Evolutionary conservation across 805 yeast species (phyloP).

Genomic region (Komagataella mondaviorum): DNA sequence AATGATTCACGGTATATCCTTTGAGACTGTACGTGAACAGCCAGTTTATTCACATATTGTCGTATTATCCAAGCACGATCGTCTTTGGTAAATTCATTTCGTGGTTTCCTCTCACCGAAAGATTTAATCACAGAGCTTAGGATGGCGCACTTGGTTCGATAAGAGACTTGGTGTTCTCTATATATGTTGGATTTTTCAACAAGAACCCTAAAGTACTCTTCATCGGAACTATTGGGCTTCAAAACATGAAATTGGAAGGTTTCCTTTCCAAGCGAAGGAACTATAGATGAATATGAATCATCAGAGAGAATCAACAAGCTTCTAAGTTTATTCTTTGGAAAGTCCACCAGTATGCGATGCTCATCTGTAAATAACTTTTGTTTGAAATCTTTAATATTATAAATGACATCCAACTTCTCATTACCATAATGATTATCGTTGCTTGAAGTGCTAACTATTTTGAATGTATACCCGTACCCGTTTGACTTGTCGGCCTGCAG

Average conservation of each 20-base stretch:
- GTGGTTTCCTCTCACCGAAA: conserved; percentile 7
- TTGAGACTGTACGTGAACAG: conserved; percentile 52
- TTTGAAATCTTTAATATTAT: conserved; percentile 33
- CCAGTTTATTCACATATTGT: conserved; percentile 34
- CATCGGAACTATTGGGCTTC: conserved; percentile 25
- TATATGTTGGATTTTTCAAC: conserved; percentile 36
- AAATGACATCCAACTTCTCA: conserved; percentile 38
- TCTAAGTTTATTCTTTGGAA: conserved; percentile 53
- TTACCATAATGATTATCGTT: conserved; percentile 5
- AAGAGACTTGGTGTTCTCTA: conserved; percentile 35
- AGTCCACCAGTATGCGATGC: conserved; percentile 53
- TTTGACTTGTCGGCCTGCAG: conserved; percentile 10
- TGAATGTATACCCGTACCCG: conserved; percentile 11
- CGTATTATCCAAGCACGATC: conserved; percentile 31
- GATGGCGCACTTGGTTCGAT: conserved; percentile 23
- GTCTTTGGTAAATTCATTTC: conserved; percentile 17
- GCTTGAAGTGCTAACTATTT: neutral
- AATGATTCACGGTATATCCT: conserved; percentile 42
- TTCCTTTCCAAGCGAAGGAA: conserved; percentile 13
- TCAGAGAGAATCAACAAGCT: conserved; percentile 42
- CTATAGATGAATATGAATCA: conserved; percentile 15
- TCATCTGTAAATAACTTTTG: conserved; percentile 34
- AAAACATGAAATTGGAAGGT: conserved; percentile 24
- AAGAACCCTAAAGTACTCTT: conserved; percentile 29
- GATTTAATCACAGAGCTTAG: conserved; percentile 18